A percentile compares a stretch with the other conserved stretches of the same genome.
These are phyloP conservation scores for Rhizophora mangle DNA, from an alignment of 345 rosid species.

Conservation along the genomic window DNA sequence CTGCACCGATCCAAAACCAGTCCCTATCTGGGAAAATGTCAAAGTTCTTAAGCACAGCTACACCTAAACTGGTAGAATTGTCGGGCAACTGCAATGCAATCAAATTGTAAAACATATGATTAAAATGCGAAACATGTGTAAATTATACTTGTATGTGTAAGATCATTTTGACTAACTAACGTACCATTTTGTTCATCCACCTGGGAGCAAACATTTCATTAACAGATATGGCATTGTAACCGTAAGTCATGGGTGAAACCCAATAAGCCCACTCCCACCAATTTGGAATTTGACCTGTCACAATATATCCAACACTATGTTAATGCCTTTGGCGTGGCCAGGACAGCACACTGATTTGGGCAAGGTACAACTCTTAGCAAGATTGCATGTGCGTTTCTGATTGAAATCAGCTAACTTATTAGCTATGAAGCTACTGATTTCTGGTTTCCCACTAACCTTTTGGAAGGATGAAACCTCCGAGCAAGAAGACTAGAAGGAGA, in stretches of 20 bases:
- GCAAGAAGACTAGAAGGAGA: slow-evolving; percentile 40
- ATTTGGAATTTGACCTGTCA: slow-evolving; percentile 58
- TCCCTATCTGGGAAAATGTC: slow-evolving; percentile 45
- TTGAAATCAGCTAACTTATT: neutral
- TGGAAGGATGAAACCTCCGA: slow-evolving; percentile 59
- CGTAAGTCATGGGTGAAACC: slow-evolving; percentile 78
- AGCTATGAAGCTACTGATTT: neutral
- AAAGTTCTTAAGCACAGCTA: slow-evolving; percentile 51
- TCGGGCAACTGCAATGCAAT: slow-evolving; percentile 51
- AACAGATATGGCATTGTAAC: slow-evolving; percentile 58
- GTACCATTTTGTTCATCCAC: slow-evolving; percentile 70
- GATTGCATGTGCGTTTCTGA: too few relatives aligned
- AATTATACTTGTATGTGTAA: neutral
- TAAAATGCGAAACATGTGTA: neutral
- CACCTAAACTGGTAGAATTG: slow-evolving; percentile 45
- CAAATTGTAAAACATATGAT: neutral
- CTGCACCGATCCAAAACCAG: slow-evolving; percentile 89
- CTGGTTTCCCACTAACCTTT: neutral
- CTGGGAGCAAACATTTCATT: slow-evolving; percentile 79
- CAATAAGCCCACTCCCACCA: slow-evolving; percentile 97
- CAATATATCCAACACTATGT: neutral
- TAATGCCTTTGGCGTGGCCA: neutral
- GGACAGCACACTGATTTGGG: neutral
- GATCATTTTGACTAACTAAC: slow-evolving; percentile 4
- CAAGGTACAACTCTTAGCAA: too few relatives aligned